These are phyloP conservation scores for Colletotrichum cereale DNA, from an alignment of 2,329 filamentous ascomycete species.

Conservation along the genomic window DNA sequence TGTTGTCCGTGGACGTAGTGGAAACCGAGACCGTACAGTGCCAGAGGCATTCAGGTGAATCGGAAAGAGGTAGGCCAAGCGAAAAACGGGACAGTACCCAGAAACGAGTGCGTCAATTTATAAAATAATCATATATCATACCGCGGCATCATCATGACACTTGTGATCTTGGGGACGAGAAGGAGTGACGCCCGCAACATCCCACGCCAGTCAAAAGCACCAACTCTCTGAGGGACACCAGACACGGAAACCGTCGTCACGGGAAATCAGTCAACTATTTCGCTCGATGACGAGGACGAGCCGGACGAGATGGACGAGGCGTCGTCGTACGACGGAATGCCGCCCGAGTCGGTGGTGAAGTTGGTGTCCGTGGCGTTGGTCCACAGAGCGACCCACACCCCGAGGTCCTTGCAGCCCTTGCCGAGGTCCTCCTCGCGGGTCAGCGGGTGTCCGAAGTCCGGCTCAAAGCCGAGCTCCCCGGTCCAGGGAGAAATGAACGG, in stretches of 20 bases:
- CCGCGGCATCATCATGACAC: neutral
- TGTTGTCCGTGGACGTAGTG: too few species aligned
- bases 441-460: slow-evolving; percentile 12
- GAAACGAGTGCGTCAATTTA: neutral
- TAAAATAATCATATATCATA: neutral
- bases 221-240: neutral
- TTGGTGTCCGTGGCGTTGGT: slow-evolving; percentile 30
- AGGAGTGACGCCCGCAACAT: neutral
- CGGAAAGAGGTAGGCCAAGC: neutral
- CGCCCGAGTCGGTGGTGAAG: slow-evolving; percentile 17
- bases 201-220: neutral
- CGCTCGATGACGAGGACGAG: slow-evolving; percentile 14
- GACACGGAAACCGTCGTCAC: neutral
- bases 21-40: neutral
- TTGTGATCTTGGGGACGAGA: neutral
- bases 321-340: slow-evolving; percentile 28
- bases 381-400: slow-evolving; percentile 25
- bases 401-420: slow-evolving; percentile 20
- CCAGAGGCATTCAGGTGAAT: neutral
- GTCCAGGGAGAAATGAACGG: too few species aligned
- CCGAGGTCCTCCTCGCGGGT: slow-evolving; percentile 25
- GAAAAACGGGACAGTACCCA: neutral
- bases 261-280: slow-evolving; percentile 6
- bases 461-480: slow-evolving; percentile 29
- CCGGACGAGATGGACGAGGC: neutral